Conservation (phyloP, 495 filamentous ascomycete genomes). For the Sabuloglossum arenarium region DNA sequence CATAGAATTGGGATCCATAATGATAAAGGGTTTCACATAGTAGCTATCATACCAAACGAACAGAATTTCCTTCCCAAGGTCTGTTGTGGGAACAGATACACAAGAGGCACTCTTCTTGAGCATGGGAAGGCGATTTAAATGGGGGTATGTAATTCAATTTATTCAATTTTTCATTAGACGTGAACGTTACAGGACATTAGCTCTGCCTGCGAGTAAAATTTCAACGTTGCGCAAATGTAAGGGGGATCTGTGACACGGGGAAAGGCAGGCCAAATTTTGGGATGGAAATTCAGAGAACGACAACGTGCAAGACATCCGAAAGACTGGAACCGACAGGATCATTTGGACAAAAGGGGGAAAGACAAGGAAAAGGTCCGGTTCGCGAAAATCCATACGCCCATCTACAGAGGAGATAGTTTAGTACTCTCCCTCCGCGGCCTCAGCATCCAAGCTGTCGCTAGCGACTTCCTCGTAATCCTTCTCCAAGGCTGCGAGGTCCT, state of each 20-base stretch:
- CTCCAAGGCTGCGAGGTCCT: slow-evolving; percentile 75
- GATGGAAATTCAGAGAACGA: background rate
- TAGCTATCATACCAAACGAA: too few species aligned
- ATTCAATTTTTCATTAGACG: background rate
- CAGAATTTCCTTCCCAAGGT: too few species aligned
- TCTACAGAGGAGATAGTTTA: slow-evolving; percentile 17
- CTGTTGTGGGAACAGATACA: too few species aligned
- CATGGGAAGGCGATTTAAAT: background rate
- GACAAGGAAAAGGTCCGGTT: background rate
- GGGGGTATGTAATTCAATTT: background rate
- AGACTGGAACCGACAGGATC: background rate
- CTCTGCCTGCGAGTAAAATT: background rate
- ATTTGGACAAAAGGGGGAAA: background rate
- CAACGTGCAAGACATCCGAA: background rate
- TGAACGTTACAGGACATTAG: slow-evolving; percentile 1
- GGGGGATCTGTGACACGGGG: background rate
- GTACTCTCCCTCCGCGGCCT: slow-evolving; percentile 50
- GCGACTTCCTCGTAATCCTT: slow-evolving; percentile 90
- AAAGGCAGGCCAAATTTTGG: background rate
- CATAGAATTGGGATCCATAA: too few species aligned
- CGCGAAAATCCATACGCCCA: background rate
- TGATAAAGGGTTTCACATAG: too few species aligned
- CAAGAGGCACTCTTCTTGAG: too few species aligned
- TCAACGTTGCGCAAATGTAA: background rate
- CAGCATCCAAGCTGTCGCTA: slow-evolving; percentile 41